Evolutionary conservation across 2,329 filamentous ascomycete species (phyloP).

Genomic region (Sclerotiophoma versabilis): DNA sequence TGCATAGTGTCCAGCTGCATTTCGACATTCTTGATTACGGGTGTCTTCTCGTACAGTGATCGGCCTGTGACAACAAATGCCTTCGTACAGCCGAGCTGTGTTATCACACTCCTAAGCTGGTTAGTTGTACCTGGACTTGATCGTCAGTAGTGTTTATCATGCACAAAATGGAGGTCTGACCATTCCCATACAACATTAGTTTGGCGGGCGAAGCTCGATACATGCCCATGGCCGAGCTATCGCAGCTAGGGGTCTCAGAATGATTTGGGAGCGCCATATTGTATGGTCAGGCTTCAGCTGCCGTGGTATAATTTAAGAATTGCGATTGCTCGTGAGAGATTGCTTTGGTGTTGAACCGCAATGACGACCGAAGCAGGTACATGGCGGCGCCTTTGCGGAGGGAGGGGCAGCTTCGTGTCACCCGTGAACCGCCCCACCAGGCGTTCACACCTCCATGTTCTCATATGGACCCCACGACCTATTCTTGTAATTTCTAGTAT

Average conservation of each 20-base stretch:
- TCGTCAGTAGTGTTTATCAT: not conserved
- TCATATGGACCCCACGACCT: not conserved
- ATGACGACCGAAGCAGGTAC: not conserved
- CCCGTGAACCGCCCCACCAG: not conserved
- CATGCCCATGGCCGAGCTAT: conserved; percentile 42
- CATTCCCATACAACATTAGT: conserved; percentile 48
- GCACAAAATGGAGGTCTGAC: conserved; percentile 15
- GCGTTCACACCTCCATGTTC: not conserved
- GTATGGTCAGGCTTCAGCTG: no score
- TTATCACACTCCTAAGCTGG: conserved; percentile 41
- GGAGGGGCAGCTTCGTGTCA: not conserved
- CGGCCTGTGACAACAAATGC: conserved; percentile 64
- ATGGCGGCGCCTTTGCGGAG: not conserved
- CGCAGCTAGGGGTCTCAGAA: conserved; percentile 32
- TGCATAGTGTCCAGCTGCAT: conserved; percentile 55
- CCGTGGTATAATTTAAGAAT: not conserved
- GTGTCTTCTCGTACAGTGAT: conserved; percentile 62
- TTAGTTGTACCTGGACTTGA: conserved; percentile 41
- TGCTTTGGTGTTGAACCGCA: not conserved
- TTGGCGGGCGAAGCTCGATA: conserved; percentile 48
- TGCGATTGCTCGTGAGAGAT: no score
- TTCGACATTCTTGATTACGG: conserved; percentile 61
- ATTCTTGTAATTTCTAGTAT: no score
- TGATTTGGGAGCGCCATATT: conserved; percentile 44
- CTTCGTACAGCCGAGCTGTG: conserved; percentile 52